Evolutionary conservation across 208 protist species (phyloP).

Genomic region (Chromosphaera perkinsii): DNA sequence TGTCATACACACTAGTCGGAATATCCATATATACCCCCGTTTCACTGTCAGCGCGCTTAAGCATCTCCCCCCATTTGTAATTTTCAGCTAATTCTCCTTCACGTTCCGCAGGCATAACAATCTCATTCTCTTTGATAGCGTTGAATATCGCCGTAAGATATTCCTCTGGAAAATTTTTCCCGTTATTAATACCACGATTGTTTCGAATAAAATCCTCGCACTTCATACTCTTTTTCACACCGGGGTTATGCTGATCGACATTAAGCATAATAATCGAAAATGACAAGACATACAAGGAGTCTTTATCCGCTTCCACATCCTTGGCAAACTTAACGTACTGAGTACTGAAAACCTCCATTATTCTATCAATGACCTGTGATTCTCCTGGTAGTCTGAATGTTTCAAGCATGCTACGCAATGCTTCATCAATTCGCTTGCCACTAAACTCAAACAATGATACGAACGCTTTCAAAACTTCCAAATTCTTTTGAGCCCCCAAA

Average conservation of each 20-base stretch:
- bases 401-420: constrained; percentile 23
- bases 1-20: constrained; percentile 27
- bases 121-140: constrained; percentile 58
- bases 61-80: constrained; percentile 12
- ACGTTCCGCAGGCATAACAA: constrained; percentile 37
- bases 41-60: background rate
- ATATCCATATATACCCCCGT: background rate
- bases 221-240: constrained; percentile 83
- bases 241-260: constrained; percentile 81
- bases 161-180: constrained; percentile 70
- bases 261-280: constrained; percentile 98
- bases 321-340: constrained; percentile 2
- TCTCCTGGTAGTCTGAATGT: constrained; percentile 41
- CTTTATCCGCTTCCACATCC: constrained; percentile 13
- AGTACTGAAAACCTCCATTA: constrained; percentile 31
- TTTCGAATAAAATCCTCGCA: constrained; percentile 82
- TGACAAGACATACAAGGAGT: constrained; percentile 80
- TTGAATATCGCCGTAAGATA: constrained; percentile 82
- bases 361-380: constrained; percentile 37
- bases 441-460: constrained; percentile 7
- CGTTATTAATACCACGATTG: constrained; percentile 76
- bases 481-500: constrained; percentile 18
- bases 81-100: constrained; percentile 6
- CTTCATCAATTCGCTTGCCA: constrained; percentile 24
- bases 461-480: constrained; percentile 14